phyloP scores from a whole-genome alignment of 2,329 filamentous ascomycete species.

The Ophiostoma angusticollis region DNA sequence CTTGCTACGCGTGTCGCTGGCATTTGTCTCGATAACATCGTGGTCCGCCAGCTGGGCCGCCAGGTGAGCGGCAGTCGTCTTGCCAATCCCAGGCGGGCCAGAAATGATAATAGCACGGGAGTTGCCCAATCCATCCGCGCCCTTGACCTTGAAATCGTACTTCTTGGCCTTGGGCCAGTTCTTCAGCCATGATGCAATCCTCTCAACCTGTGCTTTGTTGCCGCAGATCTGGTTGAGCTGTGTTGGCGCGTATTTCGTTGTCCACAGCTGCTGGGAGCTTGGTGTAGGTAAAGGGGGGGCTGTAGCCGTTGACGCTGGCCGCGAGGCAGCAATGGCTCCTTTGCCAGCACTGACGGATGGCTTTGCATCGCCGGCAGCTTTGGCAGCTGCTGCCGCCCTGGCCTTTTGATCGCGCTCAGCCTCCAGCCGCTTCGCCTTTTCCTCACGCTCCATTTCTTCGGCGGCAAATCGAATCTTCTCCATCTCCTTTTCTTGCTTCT shows the following conservation, averaged over 20 bases:
- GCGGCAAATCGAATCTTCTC: slow-evolving; percentile 70
- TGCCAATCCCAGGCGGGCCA: slow-evolving; percentile 90
- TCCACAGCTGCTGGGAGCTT: slow-evolving; percentile 57
- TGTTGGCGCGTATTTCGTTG: slow-evolving; percentile 85
- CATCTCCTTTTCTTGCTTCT: slow-evolving; percentile 76
- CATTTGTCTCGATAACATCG: slow-evolving; percentile 89
- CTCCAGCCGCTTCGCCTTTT: slow-evolving; percentile 44
- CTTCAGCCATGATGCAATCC: slow-evolving; percentile 75
- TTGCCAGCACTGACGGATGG: slow-evolving; percentile 2
- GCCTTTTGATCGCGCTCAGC: slow-evolving; percentile 42
- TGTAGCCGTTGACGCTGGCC: slow-evolving; percentile 15
- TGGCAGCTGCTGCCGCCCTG: slow-evolving; percentile 32
- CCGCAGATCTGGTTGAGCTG: slow-evolving; percentile 81
- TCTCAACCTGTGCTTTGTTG: slow-evolving; percentile 83
- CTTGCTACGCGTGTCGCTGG: slow-evolving; percentile 91
- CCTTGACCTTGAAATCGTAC: slow-evolving; percentile 68
- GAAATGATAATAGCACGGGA: slow-evolving; percentile 90
- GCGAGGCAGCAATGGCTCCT: neutral
- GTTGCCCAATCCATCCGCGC: slow-evolving; percentile 70
- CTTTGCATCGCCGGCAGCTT: slow-evolving; percentile 30
- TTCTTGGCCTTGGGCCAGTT: slow-evolving; percentile 70
- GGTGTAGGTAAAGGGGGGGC: slow-evolving; percentile 28
- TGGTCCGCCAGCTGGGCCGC: slow-evolving; percentile 88
- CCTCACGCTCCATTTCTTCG: slow-evolving; percentile 73
- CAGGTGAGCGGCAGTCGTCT: slow-evolving; percentile 91